Evolutionary conservation across 176 grass and related monocot species (phyloP), one percentile per base, ranked within the genome.

Genomic region (Triticum dicoccoides): DNA sequence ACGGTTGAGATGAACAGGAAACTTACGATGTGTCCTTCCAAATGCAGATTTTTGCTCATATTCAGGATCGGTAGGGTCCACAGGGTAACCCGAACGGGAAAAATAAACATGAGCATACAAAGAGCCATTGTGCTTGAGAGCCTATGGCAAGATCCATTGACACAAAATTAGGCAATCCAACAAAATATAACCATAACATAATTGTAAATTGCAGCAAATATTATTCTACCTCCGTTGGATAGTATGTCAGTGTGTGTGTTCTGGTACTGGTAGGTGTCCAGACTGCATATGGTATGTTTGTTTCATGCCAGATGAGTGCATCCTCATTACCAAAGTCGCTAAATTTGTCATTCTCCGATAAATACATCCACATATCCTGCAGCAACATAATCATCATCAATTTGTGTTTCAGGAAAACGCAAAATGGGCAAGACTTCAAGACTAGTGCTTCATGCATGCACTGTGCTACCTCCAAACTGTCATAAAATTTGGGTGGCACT

Each of bases 341-440:
- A 76, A 99, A 99, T 78, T 97, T 95, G 64, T 96, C 94, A 1
- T 87, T 83, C 63, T 94, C 94, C 20, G 97, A 93, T 69, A 99
- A 90, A 93, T 99, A 99, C 58, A 99, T 84, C 97, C 97, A 99
- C 97, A 99, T 97, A 85, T 99, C 97, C 97, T 99, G 89, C 64
- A 84, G 78, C 70, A 90, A 74, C 9, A 89, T 14, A 64, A 71
- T 30, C 78, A 89, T 11, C 69, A 84, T n/a, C 3, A 86, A 15
- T 42, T 78, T 65, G 15, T 52, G 70, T 44, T 84, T 70, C 54
- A 89, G 69, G 5, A 85, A 76, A 52, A 74, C 3, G 34, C 29
- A 37, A 78, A 78, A 67, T 41, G 7, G 47, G 56, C 10, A 54
- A 77, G 30, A 24, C 24, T 56, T 61, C 10, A 54, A 77, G 17